Conservation (phyloP, 2,329 filamentous ascomycete genomes). For the Paecilomyces sp. region DNA sequence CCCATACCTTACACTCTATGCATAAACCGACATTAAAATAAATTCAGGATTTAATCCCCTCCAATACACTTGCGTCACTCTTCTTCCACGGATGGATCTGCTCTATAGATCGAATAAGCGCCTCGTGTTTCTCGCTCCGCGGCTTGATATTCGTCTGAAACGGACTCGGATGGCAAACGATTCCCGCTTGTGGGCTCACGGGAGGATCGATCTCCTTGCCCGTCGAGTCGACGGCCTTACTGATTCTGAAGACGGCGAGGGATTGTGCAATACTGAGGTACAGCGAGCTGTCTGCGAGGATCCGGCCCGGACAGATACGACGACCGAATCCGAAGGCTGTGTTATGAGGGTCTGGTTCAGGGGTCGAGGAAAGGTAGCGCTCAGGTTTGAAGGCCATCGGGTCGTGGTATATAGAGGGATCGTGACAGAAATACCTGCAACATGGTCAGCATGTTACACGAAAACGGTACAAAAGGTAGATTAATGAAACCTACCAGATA, state of each 20-base stretch:
- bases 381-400: conserved; percentile 38
- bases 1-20: not conserved
- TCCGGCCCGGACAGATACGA: conserved; percentile 35
- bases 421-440: conserved; percentile 33
- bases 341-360: conserved; percentile 30
- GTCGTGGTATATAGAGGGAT: conserved; percentile 27
- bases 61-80: conserved; percentile 24
- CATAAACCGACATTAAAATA: not conserved
- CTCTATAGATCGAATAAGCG: conserved; percentile 27
- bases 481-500: conserved; percentile 25
- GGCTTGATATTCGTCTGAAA: conserved; percentile 28
- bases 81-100: conserved; percentile 31
- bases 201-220: conserved; percentile 31
- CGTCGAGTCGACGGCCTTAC: conserved; percentile 25
- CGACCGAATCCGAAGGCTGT: conserved; percentile 34
- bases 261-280: conserved; percentile 37
- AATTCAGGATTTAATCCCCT: not conserved
- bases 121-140: conserved; percentile 23
- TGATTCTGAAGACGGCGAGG: conserved; percentile 42
- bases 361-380: conserved; percentile 29
- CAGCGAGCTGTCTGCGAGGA: conserved; percentile 36
- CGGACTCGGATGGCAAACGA: conserved; percentile 29
- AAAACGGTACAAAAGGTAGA: not conserved
- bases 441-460: not conserved
- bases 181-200: conserved; percentile 27